Percentiles rank a stretch among this genome's conserved stretches.
phyloP scores from a whole-genome alignment of 2,329 filamentous ascomycete genomes.

The Lasiodiplodia gonubiensis region DNA sequence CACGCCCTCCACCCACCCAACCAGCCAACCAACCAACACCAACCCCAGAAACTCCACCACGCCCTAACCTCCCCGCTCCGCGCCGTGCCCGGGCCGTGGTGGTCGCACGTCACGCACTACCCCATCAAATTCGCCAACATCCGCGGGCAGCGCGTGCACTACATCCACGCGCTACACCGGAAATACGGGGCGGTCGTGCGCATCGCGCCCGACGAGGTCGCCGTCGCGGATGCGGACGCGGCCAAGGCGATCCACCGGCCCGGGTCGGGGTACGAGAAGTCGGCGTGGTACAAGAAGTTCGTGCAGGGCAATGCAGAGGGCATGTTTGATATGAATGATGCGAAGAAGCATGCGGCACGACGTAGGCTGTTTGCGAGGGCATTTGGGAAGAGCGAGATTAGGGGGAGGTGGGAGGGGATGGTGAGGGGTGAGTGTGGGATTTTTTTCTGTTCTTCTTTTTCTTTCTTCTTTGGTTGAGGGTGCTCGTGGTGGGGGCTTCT shows the following conservation, averaged over 20 bases:
- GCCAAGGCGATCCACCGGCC: slow-evolving; percentile 43
- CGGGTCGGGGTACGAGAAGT: slow-evolving; percentile 34
- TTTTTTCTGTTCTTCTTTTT: background rate
- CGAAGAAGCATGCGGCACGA: slow-evolving; percentile 42
- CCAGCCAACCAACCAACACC: background rate
- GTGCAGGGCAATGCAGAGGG: slow-evolving; percentile 28
- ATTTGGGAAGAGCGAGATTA: slow-evolving; percentile 45
- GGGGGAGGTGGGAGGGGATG: slow-evolving; percentile 44
- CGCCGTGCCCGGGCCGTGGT: slow-evolving; percentile 41
- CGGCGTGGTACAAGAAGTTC: slow-evolving; percentile 14
- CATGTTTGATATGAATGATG: slow-evolving; percentile 48
- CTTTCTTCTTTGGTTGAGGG: background rate
- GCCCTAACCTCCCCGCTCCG: slow-evolving; percentile 38
- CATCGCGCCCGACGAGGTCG: slow-evolving; percentile 26
- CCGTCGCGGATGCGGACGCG: slow-evolving; percentile 1
- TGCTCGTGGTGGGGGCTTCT: background rate
- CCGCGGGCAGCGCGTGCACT: slow-evolving; percentile 46
- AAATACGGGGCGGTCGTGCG: slow-evolving; percentile 26
- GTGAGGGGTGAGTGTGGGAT: slow-evolving; percentile 38
- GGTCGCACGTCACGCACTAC: slow-evolving; percentile 42
- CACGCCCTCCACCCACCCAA: background rate
- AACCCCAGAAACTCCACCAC: slow-evolving; percentile 21
- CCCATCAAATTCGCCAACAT: slow-evolving; percentile 47
- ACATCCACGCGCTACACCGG: slow-evolving; percentile 40
- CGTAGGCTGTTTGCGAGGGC: slow-evolving; percentile 46